Conservation (phyloP, 164 flowering plant genomes). For the Hamamelis virginiana region DNA sequence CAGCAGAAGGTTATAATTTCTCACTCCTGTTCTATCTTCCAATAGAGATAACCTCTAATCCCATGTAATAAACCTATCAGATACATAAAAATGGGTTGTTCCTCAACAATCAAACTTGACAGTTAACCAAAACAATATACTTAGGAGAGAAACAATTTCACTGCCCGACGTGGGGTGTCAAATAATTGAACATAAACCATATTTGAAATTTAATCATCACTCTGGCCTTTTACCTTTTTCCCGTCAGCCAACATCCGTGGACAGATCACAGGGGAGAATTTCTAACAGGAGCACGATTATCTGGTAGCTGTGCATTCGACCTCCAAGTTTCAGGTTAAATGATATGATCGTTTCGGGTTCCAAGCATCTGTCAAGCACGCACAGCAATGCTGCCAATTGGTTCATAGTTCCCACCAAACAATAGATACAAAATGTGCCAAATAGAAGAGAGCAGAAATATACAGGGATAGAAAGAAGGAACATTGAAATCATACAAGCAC, state of each 20-base stretch:
- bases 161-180: not conserved
- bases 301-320: not conserved
- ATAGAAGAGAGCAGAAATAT: not conserved
- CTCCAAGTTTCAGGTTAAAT: not conserved
- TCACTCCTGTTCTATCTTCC: slow-evolving; percentile 1
- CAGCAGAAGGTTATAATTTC: not conserved
- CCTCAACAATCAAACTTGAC: slow-evolving; percentile 8
- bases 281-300: not conserved
- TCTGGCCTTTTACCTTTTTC: not conserved
- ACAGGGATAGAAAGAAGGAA: not conserved
- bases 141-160: not conserved
- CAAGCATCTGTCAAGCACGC: not conserved
- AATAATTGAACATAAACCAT: not conserved
- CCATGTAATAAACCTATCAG: slow-evolving; percentile 9
- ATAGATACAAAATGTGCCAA: not conserved
- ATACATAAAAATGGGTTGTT: slow-evolving; percentile 5
- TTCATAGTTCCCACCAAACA: slow-evolving; percentile 3
- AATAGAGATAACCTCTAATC: slow-evolving; percentile 13
- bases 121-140: not conserved
- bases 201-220: not conserved
- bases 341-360: not conserved
- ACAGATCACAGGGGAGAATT: not conserved
- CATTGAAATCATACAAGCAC: slow-evolving; percentile 14
- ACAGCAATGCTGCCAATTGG: not conserved
- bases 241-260: not conserved